Evolutionary conservation across 139 green algal species (phyloP).

Genomic region (Volvox africanus): DNA sequence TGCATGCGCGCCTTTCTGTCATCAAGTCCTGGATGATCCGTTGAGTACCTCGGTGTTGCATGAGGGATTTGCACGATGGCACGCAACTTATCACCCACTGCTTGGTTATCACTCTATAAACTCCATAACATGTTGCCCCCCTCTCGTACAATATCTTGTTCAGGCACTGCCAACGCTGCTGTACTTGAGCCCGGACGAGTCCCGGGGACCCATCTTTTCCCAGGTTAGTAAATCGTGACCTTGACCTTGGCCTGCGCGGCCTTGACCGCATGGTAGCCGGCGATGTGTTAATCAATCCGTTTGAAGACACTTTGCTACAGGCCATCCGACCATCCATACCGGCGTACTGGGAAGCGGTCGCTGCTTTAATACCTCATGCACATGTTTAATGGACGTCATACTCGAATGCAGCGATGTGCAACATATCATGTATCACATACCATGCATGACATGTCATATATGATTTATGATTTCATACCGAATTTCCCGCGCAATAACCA

Average conservation of each 20-base stretch:
- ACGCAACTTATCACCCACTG: not conserved
- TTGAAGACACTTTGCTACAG: not conserved
- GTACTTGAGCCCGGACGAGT: not conserved
- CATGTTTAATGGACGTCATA: not conserved
- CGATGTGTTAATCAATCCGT: not conserved
- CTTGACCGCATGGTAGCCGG: not conserved
- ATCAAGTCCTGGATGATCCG: not conserved
- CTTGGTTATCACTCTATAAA: not conserved
- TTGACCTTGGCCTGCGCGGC: too few species aligned
- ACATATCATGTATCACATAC: too few species aligned
- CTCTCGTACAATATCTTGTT: not conserved
- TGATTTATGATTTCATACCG: not conserved
- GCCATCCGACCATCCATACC: not conserved
- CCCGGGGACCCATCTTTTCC: not conserved
- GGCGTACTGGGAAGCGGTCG: not conserved
- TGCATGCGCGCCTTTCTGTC: not conserved
- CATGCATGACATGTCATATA: not conserved
- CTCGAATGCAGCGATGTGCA: not conserved
- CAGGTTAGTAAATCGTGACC: slow-evolving; percentile 6
- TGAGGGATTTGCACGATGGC: not conserved
- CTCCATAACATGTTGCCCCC: not conserved
- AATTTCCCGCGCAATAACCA: not conserved
- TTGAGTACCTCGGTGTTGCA: not conserved
- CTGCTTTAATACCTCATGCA: not conserved
- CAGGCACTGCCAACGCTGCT: slow-evolving; percentile 43